Evolutionary conservation across 345 rosid species (phyloP), one percentile per base, ranked within the genome.

Genomic region (Capsella bursapastoris): DNA sequence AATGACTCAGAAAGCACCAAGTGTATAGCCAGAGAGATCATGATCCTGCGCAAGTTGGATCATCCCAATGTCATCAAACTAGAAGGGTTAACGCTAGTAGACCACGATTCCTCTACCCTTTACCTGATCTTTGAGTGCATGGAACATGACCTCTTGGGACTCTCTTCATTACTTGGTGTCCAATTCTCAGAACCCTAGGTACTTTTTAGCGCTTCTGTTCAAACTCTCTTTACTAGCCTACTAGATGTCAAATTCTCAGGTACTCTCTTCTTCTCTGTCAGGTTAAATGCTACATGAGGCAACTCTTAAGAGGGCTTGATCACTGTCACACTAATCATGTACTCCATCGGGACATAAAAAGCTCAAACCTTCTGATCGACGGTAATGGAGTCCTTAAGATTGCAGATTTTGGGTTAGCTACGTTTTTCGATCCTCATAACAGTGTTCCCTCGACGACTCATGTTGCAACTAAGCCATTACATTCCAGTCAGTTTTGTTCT

Each of bases 121-220:
- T 89, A 89, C 82, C 86, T 94, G 74, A 82, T 94, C 72, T 89
- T 94, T 29, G 98, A 94, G 80, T 94, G 90, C 79, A 94, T 94
- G 97, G 97, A 94, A 71, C 98, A 94, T 78, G 98, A 94, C 76
- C 95, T 94, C 62, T 85, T 89, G 10, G 95, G 96, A 74, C 86
- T 94, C 74, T 80, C 90, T 53, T 84, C 98, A 14, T 78, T 86
- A 73, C 93, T 95, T 25, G 88, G 93, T 12, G 56, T 58, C 57
- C 84, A 87, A 74, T 94, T 94, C 80, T 73, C 87, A 0, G 96
- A 94, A 76, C 83, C 95, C 48, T 91, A 94, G 97, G 98, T 94
- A 82, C 27, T 64, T 29, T 55, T 16, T 6, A 53, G 8, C 16
- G 15, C 32, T n/a, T 67, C 22, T 41, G 2, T 40, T 61, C 40